A percentile compares a stretch with the other conserved stretches of the same genome.
Evolutionary conservation across 495 filamentous ascomycete species (phyloP).

Genomic region (Daldinia caldariorum): DNA sequence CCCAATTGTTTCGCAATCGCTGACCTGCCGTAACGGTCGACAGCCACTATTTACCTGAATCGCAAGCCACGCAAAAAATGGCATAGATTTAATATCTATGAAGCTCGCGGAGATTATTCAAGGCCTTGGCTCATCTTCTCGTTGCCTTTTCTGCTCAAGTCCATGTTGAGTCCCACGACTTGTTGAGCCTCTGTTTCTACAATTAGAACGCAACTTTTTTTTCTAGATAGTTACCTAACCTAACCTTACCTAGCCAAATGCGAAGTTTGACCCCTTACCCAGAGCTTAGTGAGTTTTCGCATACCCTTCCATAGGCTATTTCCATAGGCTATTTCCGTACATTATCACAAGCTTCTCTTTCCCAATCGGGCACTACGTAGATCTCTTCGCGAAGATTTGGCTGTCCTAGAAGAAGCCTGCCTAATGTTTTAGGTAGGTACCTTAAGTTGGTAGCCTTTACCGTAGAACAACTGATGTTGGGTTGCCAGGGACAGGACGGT

Average conservation of each 20-base stretch:
- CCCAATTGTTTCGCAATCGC: constrained; percentile 3
- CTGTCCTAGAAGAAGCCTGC: neutral
- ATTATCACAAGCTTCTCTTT: neutral
- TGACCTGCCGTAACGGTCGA: constrained; percentile 30
- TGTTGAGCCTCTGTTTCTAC: constrained; percentile 15
- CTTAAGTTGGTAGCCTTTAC: too few species aligned
- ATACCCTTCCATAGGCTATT: neutral
- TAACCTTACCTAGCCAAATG: neutral
- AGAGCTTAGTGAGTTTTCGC: neutral
- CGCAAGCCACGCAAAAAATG: constrained; percentile 2
- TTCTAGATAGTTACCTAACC: too few species aligned
- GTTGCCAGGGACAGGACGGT: neutral
- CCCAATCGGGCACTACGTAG: neutral
- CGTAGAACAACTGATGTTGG: neutral
- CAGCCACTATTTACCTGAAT: constrained; percentile 4
- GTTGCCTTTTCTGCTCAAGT: neutral
- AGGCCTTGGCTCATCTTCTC: constrained; percentile 2
- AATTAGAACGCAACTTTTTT: constrained; percentile 10
- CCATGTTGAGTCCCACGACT: neutral
- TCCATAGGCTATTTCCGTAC: neutral
- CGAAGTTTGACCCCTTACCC: neutral
- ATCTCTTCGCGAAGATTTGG: neutral
- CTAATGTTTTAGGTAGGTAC: neutral
- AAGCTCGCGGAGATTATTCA: constrained; percentile 7
- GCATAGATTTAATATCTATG: neutral